Conservation (phyloP, 75 land plant genomes). For the Pinus taeda region DNA sequence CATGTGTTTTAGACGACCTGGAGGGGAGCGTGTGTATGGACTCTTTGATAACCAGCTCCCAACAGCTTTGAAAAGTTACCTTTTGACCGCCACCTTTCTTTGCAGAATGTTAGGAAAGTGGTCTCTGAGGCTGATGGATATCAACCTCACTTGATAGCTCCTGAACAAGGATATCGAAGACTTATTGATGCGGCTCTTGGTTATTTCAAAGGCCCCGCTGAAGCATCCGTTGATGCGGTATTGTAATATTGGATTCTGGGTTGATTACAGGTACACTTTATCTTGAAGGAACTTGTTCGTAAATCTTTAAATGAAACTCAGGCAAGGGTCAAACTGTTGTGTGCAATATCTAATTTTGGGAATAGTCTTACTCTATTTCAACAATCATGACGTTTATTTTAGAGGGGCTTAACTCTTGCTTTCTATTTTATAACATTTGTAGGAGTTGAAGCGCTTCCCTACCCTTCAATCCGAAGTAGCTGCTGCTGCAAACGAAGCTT, state of each 20-base stretch:
- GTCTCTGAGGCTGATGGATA: constrained; percentile 91
- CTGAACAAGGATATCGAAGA: constrained; percentile 87
- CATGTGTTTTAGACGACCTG: constrained; percentile 63
- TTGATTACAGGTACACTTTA: constrained; percentile 65
- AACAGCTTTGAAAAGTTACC: constrained; percentile 89
- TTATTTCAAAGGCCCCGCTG: constrained; percentile 83
- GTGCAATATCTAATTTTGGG: not conserved
- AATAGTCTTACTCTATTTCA: not conserved
- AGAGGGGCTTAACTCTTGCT: not conserved
- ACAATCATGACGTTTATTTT: not conserved
- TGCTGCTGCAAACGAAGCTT: constrained; percentile 51
- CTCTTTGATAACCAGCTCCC: constrained; percentile 93
- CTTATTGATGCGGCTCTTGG: constrained; percentile 75
- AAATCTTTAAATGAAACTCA: constrained; percentile 78
- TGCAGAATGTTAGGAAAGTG: constrained; percentile 72
- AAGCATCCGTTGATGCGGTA: constrained; percentile 88
- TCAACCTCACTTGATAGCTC: constrained; percentile 92
- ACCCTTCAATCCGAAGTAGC: constrained; percentile 83
- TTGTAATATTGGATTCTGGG: not conserved
- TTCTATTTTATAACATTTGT: not conserved
- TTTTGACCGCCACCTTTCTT: constrained; percentile 83
- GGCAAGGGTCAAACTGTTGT: constrained; percentile 26
- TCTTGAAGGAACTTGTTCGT: constrained; percentile 84
- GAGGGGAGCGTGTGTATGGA: constrained; percentile 82
- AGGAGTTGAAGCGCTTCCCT: constrained; percentile 93